A percentile compares a stretch with the other conserved stretches of the same genome.
phyloP scores from a whole-genome alignment of 495 filamentous ascomycete genomes.

The Penicillium herquei region DNA sequence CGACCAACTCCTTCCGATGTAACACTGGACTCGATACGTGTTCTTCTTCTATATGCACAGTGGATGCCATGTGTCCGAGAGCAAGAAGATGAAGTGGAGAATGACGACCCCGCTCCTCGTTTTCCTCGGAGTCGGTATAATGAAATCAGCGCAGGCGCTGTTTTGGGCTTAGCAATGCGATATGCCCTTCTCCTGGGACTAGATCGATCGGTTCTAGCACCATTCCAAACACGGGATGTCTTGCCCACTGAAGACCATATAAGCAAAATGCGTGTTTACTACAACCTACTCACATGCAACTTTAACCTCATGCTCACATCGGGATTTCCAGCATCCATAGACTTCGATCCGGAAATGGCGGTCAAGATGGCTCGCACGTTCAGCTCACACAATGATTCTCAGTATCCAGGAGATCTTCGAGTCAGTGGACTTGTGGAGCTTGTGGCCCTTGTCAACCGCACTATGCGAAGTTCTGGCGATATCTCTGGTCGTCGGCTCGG shows the following conservation, averaged over 20 bases:
- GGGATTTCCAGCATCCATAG: constrained; percentile 15
- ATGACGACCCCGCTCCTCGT: neutral
- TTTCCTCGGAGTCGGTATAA: constrained; percentile 17
- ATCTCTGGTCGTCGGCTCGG: constrained; percentile 13
- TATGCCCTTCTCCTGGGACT: constrained; percentile 18
- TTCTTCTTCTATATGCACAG: constrained; percentile 22
- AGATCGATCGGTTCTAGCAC: constrained; percentile 6
- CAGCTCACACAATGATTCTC: constrained; percentile 3
- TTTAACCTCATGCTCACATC: constrained; percentile 22
- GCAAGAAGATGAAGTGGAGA: constrained; percentile 7
- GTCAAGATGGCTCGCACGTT: constrained; percentile 9
- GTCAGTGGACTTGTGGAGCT: constrained; percentile 17
- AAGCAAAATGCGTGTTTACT: constrained; percentile 13
- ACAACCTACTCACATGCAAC: constrained; percentile 20
- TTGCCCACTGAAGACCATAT: constrained; percentile 6
- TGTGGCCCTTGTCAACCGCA: constrained; percentile 13
- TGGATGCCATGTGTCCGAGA: constrained; percentile 21
- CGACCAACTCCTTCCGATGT: constrained; percentile 20
- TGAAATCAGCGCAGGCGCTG: constrained; percentile 19
- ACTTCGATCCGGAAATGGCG: constrained; percentile 6
- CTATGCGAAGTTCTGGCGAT: constrained; percentile 15
- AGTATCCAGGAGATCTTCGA: constrained; percentile 12
- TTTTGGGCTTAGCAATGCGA: constrained; percentile 18
- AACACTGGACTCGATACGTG: constrained; percentile 14
- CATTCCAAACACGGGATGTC: constrained; percentile 1